phyloP scores from a whole-genome alignment of 2,329 filamentous ascomycete genomes.

The Rachicladosporium sp. region DNA sequence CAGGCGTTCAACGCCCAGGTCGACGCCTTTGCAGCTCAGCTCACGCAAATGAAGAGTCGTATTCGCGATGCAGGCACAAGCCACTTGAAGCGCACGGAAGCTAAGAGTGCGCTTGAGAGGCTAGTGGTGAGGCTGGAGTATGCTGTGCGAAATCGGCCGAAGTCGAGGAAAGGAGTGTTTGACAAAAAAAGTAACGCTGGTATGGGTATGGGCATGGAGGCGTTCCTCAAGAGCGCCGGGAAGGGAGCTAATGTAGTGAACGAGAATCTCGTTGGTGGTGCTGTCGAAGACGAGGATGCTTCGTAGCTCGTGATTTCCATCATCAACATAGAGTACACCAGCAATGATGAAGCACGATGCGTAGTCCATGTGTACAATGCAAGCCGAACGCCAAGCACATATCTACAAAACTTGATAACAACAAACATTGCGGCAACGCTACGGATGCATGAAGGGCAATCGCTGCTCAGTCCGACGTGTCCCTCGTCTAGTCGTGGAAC shows the following conservation, averaged over 20 bases:
- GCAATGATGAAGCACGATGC: too few relatives aligned
- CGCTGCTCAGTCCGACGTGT: too few relatives aligned
- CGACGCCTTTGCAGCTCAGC: constrained; percentile 49
- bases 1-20: constrained; percentile 56
- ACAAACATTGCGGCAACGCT: too few relatives aligned
- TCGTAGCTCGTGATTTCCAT: neutral
- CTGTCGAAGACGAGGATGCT: constrained; percentile 1
- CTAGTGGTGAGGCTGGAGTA: constrained; percentile 62
- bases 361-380: too few relatives aligned
- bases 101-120: constrained; percentile 63
- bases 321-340: too few relatives aligned
- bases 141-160: constrained; percentile 51
- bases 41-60: constrained; percentile 45
- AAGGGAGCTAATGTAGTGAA: neutral
- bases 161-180: constrained; percentile 21
- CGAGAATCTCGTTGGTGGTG: neutral
- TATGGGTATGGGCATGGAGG: constrained; percentile 2
- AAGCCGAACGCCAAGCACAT: too few relatives aligned
- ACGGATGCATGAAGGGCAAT: too few relatives aligned
- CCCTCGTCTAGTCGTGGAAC: constrained; percentile 63
- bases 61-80: constrained; percentile 67
- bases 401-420: too few relatives aligned
- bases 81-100: constrained; percentile 59
- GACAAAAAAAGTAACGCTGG: neutral
- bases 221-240: constrained; percentile 13